Conservation (phyloP, 192 early-diverging fungal genomes). For the Linnemannia zychae region DNA sequence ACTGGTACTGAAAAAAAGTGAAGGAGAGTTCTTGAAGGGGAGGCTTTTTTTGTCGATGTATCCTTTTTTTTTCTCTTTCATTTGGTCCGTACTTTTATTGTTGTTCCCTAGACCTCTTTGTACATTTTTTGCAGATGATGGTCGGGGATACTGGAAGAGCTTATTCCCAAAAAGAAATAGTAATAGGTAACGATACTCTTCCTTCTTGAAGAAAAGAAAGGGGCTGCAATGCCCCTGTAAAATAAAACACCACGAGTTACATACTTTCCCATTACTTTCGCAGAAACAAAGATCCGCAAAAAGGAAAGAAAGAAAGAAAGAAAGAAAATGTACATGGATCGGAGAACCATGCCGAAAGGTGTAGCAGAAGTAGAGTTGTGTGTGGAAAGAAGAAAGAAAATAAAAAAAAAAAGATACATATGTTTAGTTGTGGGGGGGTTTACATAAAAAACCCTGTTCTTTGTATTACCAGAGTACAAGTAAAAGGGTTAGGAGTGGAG, state of each 20-base stretch:
- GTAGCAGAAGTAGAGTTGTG: no score
- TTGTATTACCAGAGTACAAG: slow-evolving; percentile 4
- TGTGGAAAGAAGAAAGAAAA: no score
- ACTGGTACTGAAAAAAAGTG: slow-evolving; percentile 15
- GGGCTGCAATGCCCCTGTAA: background rate
- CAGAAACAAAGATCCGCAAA: background rate
- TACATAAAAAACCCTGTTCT: background rate
- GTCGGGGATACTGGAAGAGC: no score
- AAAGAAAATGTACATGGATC: background rate
- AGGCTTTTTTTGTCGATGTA: background rate
- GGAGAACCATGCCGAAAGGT: no score
- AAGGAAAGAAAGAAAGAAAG: background rate
- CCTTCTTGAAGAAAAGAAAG: background rate
- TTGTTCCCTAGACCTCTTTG: no score
- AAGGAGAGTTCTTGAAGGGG: background rate
- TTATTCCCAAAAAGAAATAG: no score
- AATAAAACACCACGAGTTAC: background rate
- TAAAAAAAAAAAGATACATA: no score
- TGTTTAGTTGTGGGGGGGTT: no score
- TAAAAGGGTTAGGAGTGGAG: background rate
- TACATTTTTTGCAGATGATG: no score
- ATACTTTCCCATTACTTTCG: background rate
- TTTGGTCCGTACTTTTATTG: no score
- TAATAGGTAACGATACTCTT: no score
- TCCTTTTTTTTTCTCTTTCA: background rate